phyloP scores from a whole-genome alignment of 352 stramenopile genomes.

The Achlya hypogyna region DNA sequence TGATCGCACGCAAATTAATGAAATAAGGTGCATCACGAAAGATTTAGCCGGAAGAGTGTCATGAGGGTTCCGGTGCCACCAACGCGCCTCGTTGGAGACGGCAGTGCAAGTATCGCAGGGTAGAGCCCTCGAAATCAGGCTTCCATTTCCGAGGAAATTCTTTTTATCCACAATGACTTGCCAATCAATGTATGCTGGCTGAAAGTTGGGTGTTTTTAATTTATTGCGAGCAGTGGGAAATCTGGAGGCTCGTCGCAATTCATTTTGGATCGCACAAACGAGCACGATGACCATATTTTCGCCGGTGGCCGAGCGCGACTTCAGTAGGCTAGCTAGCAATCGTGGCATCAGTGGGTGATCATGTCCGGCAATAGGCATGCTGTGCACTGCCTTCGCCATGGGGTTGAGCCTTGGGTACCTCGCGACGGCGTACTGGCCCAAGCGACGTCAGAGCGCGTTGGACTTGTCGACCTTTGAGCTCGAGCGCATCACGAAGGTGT shows the following conservation, averaged over 20 bases:
- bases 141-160: too few species aligned
- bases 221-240: neutral
- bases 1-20: too few species aligned
- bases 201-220: neutral
- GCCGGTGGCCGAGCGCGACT: neutral
- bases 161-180: too few species aligned
- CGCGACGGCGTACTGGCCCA: neutral
- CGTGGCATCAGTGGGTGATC: neutral
- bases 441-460: neutral
- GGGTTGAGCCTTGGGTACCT: neutral
- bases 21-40: too few species aligned
- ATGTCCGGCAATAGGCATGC: neutral
- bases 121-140: too few species aligned
- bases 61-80: too few species aligned
- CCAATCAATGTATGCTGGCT: too few species aligned
- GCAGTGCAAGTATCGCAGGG: too few species aligned
- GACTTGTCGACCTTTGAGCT: constrained; percentile 14
- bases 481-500: constrained; percentile 15
- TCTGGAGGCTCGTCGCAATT: too few species aligned
- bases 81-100: too few species aligned
- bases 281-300: neutral
- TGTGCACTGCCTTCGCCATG: neutral
- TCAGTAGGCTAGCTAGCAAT: neutral
- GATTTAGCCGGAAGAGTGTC: too few species aligned
- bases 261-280: too few species aligned